Percentiles rank a stretch among this genome's conserved stretches.
Evolutionary conservation across 2,329 filamentous ascomycete species (phyloP).

Genomic region (Sodiomyces alkalinus): DNA sequence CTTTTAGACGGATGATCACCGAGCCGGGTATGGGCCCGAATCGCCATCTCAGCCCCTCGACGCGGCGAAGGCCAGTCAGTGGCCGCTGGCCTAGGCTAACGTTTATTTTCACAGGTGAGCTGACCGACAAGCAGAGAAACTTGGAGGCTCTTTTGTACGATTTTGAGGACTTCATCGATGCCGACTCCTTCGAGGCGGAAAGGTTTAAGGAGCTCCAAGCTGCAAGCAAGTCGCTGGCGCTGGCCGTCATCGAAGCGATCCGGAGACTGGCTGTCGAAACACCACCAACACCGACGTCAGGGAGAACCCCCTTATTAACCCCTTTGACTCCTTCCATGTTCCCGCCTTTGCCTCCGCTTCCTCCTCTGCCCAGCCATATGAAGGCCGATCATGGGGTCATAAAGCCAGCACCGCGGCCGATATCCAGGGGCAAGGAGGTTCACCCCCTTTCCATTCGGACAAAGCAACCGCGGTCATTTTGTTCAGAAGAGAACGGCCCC

Average conservation of each 20-base stretch:
- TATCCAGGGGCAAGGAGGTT: constrained; percentile 1
- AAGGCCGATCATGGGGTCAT: background rate
- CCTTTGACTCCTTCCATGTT: too few relatives aligned
- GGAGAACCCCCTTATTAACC: too few relatives aligned
- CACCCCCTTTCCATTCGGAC: background rate
- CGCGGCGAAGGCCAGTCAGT: too few relatives aligned
- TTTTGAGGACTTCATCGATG: constrained; percentile 37
- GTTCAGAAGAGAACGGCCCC: too few relatives aligned
- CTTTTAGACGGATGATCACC: too few relatives aligned
- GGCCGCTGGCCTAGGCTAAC: too few relatives aligned
- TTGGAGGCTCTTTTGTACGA: constrained; percentile 27
- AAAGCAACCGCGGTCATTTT: background rate
- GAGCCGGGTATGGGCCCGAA: too few relatives aligned
- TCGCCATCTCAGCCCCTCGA: too few relatives aligned
- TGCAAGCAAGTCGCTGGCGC: constrained; percentile 22
- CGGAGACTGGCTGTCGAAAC: constrained; percentile 10
- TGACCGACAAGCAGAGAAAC: constrained; percentile 7
- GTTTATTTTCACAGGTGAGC: background rate
- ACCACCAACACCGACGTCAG: constrained; percentile 2
- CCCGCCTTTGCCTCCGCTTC: constrained; percentile 5
- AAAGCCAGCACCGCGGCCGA: too few relatives aligned
- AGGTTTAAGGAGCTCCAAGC: constrained; percentile 34
- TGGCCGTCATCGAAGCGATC: constrained; percentile 16
- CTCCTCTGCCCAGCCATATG: background rate
- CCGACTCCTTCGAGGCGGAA: constrained; percentile 30